Evolutionary conservation across 1,284 basidiomycete genomes (phyloP).

Genomic region (Tylopilus sp.): DNA sequence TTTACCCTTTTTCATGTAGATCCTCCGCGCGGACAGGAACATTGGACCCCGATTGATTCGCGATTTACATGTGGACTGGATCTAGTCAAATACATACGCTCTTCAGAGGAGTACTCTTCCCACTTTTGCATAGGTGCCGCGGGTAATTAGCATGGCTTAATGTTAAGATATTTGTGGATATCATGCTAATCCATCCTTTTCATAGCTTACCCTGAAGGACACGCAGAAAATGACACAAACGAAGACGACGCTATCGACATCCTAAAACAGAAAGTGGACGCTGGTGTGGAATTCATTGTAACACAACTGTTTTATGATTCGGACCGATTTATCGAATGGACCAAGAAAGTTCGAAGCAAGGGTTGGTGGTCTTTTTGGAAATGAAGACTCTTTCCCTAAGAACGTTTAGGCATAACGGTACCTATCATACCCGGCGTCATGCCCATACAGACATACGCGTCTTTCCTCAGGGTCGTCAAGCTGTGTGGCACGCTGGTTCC

Average conservation of each 20-base stretch:
- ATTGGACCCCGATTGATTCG: slow-evolving; percentile 85
- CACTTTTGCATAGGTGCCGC: slow-evolving; percentile 93
- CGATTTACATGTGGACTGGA: slow-evolving; percentile 87
- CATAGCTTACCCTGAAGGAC: slow-evolving; percentile 89
- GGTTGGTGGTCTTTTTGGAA: slow-evolving; percentile 44
- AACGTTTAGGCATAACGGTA: slow-evolving; percentile 70
- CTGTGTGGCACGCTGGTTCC: slow-evolving; percentile 86
- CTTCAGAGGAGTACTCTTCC: slow-evolving; percentile 73
- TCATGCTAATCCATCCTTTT: slow-evolving; percentile 4
- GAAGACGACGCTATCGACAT: slow-evolving; percentile 73
- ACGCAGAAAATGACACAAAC: slow-evolving; percentile 62
- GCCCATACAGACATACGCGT: slow-evolving; percentile 96
- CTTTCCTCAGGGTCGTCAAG: slow-evolving; percentile 89
- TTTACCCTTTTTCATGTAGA: slow-evolving; percentile 49
- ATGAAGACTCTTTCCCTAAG: slow-evolving; percentile 8
- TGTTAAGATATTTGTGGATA: neutral
- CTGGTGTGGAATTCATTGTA: slow-evolving; percentile 93
- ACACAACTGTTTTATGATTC: slow-evolving; percentile 98
- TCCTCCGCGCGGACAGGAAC: slow-evolving; percentile 89
- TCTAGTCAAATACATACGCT: slow-evolving; percentile 87
- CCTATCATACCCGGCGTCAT: slow-evolving; percentile 96
- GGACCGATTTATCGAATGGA: slow-evolving; percentile 80
- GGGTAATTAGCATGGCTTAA: slow-evolving; percentile 42
- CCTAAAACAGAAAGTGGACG: slow-evolving; percentile 89
- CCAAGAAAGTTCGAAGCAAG: slow-evolving; percentile 63